Evolutionary conservation across 495 filamentous ascomycete genomes (phyloP), one percentile per base, ranked within the genome.

Genomic region (Filosporella fistucella): DNA sequence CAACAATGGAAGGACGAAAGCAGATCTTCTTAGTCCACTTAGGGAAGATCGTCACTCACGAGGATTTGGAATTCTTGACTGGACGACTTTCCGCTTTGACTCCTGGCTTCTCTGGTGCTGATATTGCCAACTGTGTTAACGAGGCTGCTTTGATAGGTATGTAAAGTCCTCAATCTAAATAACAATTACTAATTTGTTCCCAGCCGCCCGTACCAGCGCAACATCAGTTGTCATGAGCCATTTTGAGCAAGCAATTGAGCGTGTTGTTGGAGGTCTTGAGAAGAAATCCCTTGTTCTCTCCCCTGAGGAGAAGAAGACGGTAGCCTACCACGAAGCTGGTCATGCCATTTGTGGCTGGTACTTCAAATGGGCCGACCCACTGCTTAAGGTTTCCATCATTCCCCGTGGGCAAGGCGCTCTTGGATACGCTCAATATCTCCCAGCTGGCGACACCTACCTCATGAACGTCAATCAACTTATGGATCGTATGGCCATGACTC

Each of bases 401-500:
- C 93, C 93, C 12, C 89, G 93, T 63, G 91, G 91, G 51, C 84
- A 89, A 63, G 93, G 89, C 40, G 89, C 89, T 17, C 74, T 98
- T 20, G 93, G 93, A 16, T 98, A 98, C 62, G 93, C 93, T 7
- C 93, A 98, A 65, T 96, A 96, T 63, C 76, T 98, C n/a, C 93
- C 93, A 2, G 68, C 81, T 2, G 80, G 84, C 24, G 93, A 98
- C 61, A 86, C 86, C 21, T 96, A 96, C 65, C 77, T 97, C 43
- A 87, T 98, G 89, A 96, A 81, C 54, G 82, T 88, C 53, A 84
- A 91, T 64, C 93, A 98, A 70, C 71, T 98, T 21, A 96, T 96
- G 91, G 93, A 98, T 66, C 89, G 94, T 49, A 98, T 98, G 94
- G 93, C 94, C 51, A 98, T 98, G 93, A 96, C 93, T 14, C 80